Evolutionary conservation across 177 flowering plant species (phyloP).

Genomic region (Vitis hybrid): DNA sequence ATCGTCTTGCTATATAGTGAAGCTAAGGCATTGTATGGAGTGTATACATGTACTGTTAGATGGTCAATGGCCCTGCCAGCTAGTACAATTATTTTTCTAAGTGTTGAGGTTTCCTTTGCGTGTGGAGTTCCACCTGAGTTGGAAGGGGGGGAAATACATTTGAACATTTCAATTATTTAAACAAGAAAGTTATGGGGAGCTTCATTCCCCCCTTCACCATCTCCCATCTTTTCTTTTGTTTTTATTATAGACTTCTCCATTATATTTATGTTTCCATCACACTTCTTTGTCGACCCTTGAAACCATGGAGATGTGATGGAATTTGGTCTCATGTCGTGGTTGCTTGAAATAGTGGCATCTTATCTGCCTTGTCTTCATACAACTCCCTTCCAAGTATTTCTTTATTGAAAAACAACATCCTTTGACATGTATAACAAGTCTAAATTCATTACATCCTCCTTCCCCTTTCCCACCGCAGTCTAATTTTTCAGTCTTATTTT

Average conservation of each 20-base stretch:
- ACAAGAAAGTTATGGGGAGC: conserved; percentile 10
- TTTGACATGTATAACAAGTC: not conserved
- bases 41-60: conserved; percentile 18
- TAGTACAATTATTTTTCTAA: conserved; percentile 12
- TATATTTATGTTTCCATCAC: not conserved
- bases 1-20: conserved; percentile 7
- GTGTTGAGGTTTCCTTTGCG: conserved; percentile 47
- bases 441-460: no score
- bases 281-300: not conserved
- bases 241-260: conserved; percentile 3
- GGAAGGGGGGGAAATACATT: not conserved
- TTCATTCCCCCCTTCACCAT: conserved; percentile 8
- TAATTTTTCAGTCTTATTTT: no score
- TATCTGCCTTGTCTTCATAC: conserved; percentile 5
- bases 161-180: not conserved
- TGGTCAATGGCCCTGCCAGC: conserved; percentile 45
- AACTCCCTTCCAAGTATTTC: not conserved
- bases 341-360: conserved; percentile 34
- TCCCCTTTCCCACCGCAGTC: no score
- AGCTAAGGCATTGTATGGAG: not conserved
- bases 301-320: conserved; percentile 30
- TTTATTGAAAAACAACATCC: not conserved
- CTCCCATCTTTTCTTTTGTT: conserved; percentile 8
- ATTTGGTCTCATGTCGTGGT: conserved; percentile 48
- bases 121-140: conserved; percentile 39